Percentiles rank a stretch among this genome's conserved stretches.
Evolutionary conservation across 345 rosid genomes (phyloP).

Genomic region (Physaria fendleri): DNA sequence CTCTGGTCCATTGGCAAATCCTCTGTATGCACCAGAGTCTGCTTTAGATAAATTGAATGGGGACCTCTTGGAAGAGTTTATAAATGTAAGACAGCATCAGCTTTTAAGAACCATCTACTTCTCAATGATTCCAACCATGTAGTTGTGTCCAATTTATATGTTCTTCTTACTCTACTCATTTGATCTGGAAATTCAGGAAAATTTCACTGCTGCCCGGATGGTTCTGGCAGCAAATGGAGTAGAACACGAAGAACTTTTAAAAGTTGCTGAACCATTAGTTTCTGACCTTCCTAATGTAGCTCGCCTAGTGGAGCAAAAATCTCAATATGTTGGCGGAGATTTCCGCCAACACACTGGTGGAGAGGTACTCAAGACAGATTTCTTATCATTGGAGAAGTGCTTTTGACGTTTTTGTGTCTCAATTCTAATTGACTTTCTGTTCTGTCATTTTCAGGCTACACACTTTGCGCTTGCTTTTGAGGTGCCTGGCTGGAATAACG

Average conservation of each 20-base stretch:
- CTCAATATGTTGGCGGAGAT: conserved; percentile 70
- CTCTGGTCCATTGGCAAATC: conserved; percentile 61
- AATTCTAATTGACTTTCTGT: background rate
- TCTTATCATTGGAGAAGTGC: conserved; percentile 10
- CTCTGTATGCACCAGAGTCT: conserved; percentile 57
- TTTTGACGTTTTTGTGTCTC: background rate
- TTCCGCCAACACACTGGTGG: conserved; percentile 59
- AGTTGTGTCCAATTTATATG: background rate
- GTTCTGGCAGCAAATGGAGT: conserved; percentile 71
- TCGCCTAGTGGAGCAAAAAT: conserved; percentile 37
- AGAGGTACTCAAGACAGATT: conserved; percentile 30
- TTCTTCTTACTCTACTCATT: background rate
- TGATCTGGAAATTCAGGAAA: conserved; percentile 39
- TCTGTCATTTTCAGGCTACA: conserved; percentile 34
- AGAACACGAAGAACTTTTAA: conserved; percentile 54
- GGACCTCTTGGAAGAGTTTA: conserved; percentile 50
- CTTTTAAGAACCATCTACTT: background rate
- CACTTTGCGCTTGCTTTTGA: conserved; percentile 76
- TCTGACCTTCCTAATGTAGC: conserved; percentile 51
- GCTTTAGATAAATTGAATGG: conserved; percentile 44
- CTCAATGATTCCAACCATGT: background rate
- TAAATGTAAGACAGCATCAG: conserved; percentile 41
- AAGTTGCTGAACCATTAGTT: conserved; percentile 59
- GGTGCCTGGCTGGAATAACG: conserved; percentile 67
- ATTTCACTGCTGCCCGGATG: conserved; percentile 62